A percentile compares a stretch with the other conserved stretches of the same genome.
phyloP scores from a whole-genome alignment of 176 grass and related monocot species.

The Cenchrus americanus region DNA sequence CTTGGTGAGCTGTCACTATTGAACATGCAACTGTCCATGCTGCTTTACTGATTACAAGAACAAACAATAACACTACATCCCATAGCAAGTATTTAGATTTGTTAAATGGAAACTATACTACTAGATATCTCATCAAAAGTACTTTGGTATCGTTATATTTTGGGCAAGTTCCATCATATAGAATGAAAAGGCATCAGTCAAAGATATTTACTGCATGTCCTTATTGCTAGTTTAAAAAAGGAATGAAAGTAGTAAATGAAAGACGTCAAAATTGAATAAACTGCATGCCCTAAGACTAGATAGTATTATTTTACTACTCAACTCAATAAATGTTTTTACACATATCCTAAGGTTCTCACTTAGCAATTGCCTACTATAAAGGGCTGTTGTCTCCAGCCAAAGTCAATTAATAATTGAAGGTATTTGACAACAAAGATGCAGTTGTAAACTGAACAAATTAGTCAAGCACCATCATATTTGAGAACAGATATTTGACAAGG shows the following conservation, averaged over 20 bases:
- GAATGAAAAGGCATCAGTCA: background rate
- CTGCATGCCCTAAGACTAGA: background rate
- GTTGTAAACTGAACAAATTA: background rate
- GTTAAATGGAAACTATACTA: background rate
- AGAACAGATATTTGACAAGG: too few species aligned
- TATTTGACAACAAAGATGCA: background rate
- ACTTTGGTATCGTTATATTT: background rate
- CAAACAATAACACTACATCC: background rate
- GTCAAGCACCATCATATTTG: conserved; percentile 3
- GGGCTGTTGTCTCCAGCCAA: background rate
- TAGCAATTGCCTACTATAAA: background rate
- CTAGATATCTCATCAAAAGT: background rate
- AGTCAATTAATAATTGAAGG: background rate
- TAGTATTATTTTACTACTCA: background rate
- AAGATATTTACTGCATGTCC: background rate
- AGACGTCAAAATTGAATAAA: background rate
- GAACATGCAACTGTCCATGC: background rate
- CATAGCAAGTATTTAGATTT: background rate
- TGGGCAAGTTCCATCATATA: background rate
- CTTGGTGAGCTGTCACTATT: background rate
- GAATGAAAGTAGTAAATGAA: background rate
- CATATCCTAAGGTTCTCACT: background rate
- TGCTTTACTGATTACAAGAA: background rate
- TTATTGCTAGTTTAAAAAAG: background rate
- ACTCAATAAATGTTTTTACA: background rate